Conservation (phyloP, 768 basidiomycete species). For the Calocybe cyanea region DNA sequence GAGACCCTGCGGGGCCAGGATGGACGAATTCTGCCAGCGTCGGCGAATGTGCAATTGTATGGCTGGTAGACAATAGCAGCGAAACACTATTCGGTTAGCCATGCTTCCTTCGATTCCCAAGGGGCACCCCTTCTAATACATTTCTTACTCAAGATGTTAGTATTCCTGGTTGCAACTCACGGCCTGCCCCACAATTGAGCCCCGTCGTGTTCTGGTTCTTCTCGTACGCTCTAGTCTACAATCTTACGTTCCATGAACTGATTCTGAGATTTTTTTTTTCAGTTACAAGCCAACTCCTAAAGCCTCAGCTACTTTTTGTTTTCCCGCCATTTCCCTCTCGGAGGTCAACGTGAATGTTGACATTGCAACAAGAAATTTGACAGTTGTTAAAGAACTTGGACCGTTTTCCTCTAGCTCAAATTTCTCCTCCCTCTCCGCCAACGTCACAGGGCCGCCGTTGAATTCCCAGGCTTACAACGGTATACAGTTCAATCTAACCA, state of each 20-base stretch:
- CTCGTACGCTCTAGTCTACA: slow-evolving; percentile 27
- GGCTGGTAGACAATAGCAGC: slow-evolving; percentile 35
- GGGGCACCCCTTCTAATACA: neutral
- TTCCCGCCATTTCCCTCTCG: slow-evolving; percentile 38
- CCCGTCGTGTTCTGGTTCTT: slow-evolving; percentile 61
- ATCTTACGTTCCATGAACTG: neutral
- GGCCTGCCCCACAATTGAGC: slow-evolving; percentile 31
- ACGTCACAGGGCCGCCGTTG: slow-evolving; percentile 42
- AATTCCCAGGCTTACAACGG: slow-evolving; percentile 52
- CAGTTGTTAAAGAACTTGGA: slow-evolving; percentile 35
- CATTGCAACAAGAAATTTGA: slow-evolving; percentile 39
- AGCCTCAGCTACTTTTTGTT: slow-evolving; percentile 47
- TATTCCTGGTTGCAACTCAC: slow-evolving; percentile 22
- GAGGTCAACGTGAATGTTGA: slow-evolving; percentile 44
- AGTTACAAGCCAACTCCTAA: slow-evolving; percentile 32
- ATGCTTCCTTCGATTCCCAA: no score
- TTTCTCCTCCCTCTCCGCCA: slow-evolving; percentile 37
- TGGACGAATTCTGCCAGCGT: slow-evolving; percentile 43
- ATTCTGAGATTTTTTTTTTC: neutral
- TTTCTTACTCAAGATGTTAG: slow-evolving; percentile 24
- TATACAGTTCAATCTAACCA: slow-evolving; percentile 41
- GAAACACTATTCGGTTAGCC: slow-evolving; percentile 37
- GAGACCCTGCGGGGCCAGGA: slow-evolving; percentile 15
- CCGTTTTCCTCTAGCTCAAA: slow-evolving; percentile 35
- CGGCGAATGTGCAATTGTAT: slow-evolving; percentile 37